Base-by-base conservation (phyloP, 2,329 filamentous ascomycete genomes). In the Stagonosporopsis tanaceti region DNA sequence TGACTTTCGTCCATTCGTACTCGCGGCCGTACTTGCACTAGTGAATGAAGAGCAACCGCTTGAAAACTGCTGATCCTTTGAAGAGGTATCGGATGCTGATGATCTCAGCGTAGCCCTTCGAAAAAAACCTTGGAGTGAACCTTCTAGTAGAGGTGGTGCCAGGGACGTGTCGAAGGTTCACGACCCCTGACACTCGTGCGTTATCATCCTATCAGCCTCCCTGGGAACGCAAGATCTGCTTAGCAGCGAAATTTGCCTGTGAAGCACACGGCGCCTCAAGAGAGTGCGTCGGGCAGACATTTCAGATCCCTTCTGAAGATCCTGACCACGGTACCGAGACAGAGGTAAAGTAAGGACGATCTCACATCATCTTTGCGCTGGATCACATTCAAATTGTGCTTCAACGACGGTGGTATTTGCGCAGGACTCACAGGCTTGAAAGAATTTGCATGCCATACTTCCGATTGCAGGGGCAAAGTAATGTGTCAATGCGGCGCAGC, bases 401-500 rank as follows among this genome's bases (percentile, higher is more conserved):
- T 32, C 44, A 20, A 12, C n/a, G 44, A 8, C 42, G 30, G 40
- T 45, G 45, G 38, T 48, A 47, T 27, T 22, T 53, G 54, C 20
- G 28, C 20, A 30, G 30, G 39, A n/a, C 54, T 44, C 20, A 22
- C 14, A 24, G 34, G 12, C 28, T 38, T 30, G n/a, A 15, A 15
- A 17, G 25, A 25, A 20, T 38, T 30, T 39, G 35, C 22, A 28
- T 12, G 27, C 39, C 20, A 30, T 28, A 15, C 17, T 48, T 20
- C 34, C 17, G 14, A 25, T 39, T 34, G 38, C 28, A 52, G 38
- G 41, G 8, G 25, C 5, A 34, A 20, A 25, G 17, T 22, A 24
- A 17, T 44, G 38, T 48, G 44, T 38, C 38, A 50, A 34, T 48
- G 48, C 34, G 44, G 48, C 45, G 39, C 34, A 52, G 48, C 34